Evolutionary conservation across 305 asterid genomes (phyloP).

Genomic region (Rubia peregrina): DNA sequence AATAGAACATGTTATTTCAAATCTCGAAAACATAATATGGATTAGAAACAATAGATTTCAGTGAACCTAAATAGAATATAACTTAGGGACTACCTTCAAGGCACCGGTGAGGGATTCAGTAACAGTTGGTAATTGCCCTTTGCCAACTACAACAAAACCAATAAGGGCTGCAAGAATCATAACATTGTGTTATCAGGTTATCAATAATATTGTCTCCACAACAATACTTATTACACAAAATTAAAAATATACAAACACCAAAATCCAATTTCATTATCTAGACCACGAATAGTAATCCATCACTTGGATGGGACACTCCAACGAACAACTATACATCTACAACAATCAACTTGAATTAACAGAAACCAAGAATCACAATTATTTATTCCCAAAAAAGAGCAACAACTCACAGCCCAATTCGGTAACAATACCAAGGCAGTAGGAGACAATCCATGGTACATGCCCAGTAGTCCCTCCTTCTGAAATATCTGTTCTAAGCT

Average conservation of each 20-base stretch:
- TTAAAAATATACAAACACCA: neutral
- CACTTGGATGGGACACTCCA: too few species aligned
- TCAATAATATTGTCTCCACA: neutral
- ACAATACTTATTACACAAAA: neutral
- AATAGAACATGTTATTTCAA: neutral
- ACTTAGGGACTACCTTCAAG: constrained; percentile 48
- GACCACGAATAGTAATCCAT: too few species aligned
- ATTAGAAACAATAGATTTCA: neutral
- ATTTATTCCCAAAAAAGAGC: too few species aligned
- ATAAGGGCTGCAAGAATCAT: constrained; percentile 51
- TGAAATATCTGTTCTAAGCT: constrained; percentile 79
- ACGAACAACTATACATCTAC: constrained; percentile 13
- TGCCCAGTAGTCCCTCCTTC: constrained; percentile 88
- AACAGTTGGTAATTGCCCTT: constrained; percentile 47
- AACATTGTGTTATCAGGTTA: neutral
- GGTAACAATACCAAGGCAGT: constrained; percentile 86
- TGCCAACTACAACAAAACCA: constrained; percentile 76
- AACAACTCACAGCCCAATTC: constrained; percentile 39
- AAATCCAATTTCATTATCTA: neutral
- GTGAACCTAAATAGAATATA: neutral
- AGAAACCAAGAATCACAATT: too few species aligned
- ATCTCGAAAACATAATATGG: constrained; percentile 7
- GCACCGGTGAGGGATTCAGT: constrained; percentile 65
- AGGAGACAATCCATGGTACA: constrained; percentile 95
- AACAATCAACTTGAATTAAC: too few species aligned